phyloP scores from a whole-genome alignment of 257 asterid species.

The Gentiana dahurica region DNA sequence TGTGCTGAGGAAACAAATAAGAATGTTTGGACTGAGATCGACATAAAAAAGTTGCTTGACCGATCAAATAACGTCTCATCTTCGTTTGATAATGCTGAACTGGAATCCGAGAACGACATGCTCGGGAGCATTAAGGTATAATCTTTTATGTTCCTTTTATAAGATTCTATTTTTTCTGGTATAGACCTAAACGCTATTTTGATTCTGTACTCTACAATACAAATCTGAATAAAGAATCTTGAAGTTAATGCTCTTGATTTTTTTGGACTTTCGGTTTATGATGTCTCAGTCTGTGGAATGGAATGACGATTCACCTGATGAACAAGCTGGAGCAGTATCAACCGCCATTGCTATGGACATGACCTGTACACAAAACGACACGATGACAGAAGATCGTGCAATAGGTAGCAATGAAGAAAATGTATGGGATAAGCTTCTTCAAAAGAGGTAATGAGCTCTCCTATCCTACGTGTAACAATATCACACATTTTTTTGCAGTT shows the following conservation, averaged over 20 bases:
- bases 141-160: constrained; percentile 1
- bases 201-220: too few species aligned
- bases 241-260: too few species aligned
- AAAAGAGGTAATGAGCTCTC: constrained; percentile 52
- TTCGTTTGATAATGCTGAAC: constrained; percentile 65
- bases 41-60: constrained; percentile 81
- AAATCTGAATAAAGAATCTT: too few species aligned
- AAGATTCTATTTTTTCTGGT: too few species aligned
- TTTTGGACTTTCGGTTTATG: constrained; percentile 7
- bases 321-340: constrained; percentile 41
- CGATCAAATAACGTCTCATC: constrained; percentile 65
- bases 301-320: constrained; percentile 83
- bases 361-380: constrained; percentile 30
- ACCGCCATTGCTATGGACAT: constrained; percentile 27
- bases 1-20: constrained; percentile 77
- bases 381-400: constrained; percentile 43
- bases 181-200: too few species aligned
- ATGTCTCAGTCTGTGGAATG: constrained; percentile 61
- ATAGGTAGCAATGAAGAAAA: constrained; percentile 49
- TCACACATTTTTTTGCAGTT: too few species aligned
- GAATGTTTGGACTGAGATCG: constrained; percentile 81
- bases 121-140: constrained; percentile 92
- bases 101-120: constrained; percentile 74
- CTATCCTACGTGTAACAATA: too few species aligned
- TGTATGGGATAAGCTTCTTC: constrained; percentile 97